phyloP scores from a whole-genome alignment of 441 rosid genomes.

The Populus hybrid region DNA sequence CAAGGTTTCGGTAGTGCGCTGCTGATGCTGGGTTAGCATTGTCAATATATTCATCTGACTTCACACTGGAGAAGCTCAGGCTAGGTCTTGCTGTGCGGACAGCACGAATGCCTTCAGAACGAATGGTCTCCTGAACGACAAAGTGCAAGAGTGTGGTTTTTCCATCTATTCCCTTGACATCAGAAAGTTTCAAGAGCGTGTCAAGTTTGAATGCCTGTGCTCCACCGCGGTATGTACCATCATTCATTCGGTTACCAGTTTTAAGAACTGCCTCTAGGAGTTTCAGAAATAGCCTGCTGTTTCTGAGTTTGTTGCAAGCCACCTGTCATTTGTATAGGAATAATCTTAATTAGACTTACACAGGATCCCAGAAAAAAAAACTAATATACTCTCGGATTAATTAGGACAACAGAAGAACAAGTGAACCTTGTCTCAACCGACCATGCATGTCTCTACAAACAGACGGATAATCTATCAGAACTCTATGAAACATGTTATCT shows the following conservation, averaged over 20 bases:
- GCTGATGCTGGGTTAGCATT: slow-evolving; percentile 42
- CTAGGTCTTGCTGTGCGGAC: slow-evolving; percentile 58
- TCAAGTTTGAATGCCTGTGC: slow-evolving; percentile 96
- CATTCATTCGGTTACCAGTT: slow-evolving; percentile 97
- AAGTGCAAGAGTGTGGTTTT: slow-evolving; percentile 97
- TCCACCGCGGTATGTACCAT: slow-evolving; percentile 94
- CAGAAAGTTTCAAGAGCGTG: slow-evolving; percentile 87
- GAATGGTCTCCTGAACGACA: slow-evolving; percentile 87
- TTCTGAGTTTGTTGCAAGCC: slow-evolving; percentile 74
- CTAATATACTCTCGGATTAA: background rate
- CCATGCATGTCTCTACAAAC: background rate
- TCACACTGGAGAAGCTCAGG: slow-evolving; percentile 56
- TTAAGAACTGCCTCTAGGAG: slow-evolving; percentile 95
- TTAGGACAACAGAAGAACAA: background rate
- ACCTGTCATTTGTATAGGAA: slow-evolving; percentile 38
- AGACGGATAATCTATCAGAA: background rate
- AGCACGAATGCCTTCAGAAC: slow-evolving; percentile 86
- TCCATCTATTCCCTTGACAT: slow-evolving; percentile 91
- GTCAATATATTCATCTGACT: slow-evolving; percentile 47
- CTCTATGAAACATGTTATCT: background rate
- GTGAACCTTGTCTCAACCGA: background rate
- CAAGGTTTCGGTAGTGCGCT: slow-evolving; percentile 63
- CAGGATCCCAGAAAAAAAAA: background rate
- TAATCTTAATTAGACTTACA: background rate
- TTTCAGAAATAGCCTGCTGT: slow-evolving; percentile 82